These are phyloP conservation scores for Mycosphaerella sp. DNA, from an alignment of 2,329 filamentous ascomycete species.

Conservation along the genomic window DNA sequence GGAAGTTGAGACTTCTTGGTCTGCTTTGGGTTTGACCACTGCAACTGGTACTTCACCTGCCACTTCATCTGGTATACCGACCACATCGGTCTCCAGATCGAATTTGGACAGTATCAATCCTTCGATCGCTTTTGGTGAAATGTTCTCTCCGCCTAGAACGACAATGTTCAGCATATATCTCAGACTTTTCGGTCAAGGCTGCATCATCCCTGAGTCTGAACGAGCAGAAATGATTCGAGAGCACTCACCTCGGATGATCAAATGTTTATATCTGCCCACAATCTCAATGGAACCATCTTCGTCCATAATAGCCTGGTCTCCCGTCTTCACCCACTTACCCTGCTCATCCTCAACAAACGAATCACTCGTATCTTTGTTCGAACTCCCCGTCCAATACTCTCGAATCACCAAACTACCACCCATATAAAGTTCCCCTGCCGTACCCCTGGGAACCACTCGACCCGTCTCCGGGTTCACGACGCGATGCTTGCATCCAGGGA, in stretches of 20 bases:
- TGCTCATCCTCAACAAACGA: slow-evolving; percentile 12
- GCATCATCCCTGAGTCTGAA: no score
- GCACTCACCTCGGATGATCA: slow-evolving; percentile 13
- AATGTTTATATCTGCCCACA: slow-evolving; percentile 17
- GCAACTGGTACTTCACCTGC: slow-evolving; percentile 20
- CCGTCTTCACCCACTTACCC: slow-evolving; percentile 12
- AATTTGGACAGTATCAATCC: neutral
- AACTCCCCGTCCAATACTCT: neutral
- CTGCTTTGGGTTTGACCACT: neutral
- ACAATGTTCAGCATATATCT: no score
- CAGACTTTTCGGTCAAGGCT: no score
- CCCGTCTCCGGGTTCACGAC: neutral
- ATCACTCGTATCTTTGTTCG: neutral
- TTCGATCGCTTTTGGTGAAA: slow-evolving; percentile 17
- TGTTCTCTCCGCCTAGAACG: slow-evolving; percentile 12
- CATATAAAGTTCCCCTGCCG: slow-evolving; percentile 4
- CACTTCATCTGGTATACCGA: slow-evolving; percentile 13
- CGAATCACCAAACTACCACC: neutral
- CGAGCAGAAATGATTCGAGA: no score
- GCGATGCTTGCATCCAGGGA: neutral
- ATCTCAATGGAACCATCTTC: slow-evolving; percentile 7
- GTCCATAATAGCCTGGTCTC: slow-evolving; percentile 17
- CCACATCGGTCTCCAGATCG: slow-evolving; percentile 9
- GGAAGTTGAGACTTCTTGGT: neutral
- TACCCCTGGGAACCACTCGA: neutral